Conservation (phyloP, 306 rosid genomes). For the Fragaria ananassa region DNA sequence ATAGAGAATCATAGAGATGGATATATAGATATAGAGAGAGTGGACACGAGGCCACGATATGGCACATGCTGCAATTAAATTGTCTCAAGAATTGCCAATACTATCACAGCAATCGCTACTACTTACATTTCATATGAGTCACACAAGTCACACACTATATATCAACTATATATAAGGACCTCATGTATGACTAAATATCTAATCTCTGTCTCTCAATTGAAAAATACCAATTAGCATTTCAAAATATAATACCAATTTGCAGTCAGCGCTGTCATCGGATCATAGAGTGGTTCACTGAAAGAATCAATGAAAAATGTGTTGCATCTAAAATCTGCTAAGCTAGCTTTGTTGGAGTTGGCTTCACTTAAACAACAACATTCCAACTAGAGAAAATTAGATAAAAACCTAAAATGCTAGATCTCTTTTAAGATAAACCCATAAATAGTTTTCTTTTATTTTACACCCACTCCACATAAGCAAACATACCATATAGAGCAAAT, state of each 20-base stretch:
- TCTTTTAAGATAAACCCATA: too few species aligned
- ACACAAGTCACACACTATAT: neutral
- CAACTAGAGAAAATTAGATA: too few species aligned
- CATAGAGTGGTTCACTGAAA: neutral
- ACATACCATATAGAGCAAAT: too few species aligned
- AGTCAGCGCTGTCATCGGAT: neutral
- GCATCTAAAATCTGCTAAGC: neutral
- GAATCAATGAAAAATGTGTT: neutral
- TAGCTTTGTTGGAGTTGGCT: neutral
- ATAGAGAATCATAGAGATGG: neutral
- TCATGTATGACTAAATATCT: neutral
- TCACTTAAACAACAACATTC: neutral
- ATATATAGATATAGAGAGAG: neutral
- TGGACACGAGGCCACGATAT: constrained; percentile 1
- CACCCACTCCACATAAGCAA: too few species aligned
- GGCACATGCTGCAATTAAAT: constrained; percentile 1
- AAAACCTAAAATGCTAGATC: too few species aligned
- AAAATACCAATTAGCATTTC: neutral
- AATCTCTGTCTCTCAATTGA: neutral
- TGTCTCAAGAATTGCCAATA: constrained; percentile 2
- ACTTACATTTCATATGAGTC: neutral
- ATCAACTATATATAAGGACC: neutral
- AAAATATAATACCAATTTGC: neutral
- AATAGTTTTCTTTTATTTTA: too few species aligned
- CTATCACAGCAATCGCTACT: neutral